Evolutionary conservation across 2,329 filamentous ascomycete species (phyloP).

Genomic region (Trichophyton verrucosum): DNA sequence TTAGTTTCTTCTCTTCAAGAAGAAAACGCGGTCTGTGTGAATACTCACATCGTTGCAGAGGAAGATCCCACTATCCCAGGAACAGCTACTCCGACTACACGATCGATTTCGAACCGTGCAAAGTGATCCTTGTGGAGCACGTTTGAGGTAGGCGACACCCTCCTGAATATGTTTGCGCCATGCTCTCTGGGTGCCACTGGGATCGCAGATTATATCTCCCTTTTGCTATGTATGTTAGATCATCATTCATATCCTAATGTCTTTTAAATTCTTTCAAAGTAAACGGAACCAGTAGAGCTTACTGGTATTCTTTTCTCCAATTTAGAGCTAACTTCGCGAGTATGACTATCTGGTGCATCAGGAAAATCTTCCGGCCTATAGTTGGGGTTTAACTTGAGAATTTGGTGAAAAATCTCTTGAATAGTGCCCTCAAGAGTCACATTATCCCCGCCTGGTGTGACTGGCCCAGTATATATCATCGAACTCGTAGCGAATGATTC

Average conservation of each 20-base stretch:
- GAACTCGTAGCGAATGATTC: too few species aligned
- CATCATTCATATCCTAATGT: not conserved
- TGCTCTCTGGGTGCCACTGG: not conserved
- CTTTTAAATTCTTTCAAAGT: not conserved
- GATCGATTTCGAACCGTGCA: not conserved
- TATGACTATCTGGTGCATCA: not conserved
- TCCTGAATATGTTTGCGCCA: not conserved
- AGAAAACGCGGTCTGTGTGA: not conserved
- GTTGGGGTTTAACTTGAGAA: not conserved
- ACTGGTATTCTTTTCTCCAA: not conserved
- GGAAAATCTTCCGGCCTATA: not conserved
- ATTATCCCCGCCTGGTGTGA: not conserved
- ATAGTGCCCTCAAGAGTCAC: not conserved
- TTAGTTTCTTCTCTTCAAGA: not conserved
- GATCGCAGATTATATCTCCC: not conserved
- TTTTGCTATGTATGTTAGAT: not conserved
- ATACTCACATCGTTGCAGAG: slow-evolving; percentile 4
- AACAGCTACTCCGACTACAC: not conserved
- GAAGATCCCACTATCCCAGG: not conserved
- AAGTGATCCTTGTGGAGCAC: not conserved
- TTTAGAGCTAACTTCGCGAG: not conserved
- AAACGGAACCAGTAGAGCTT: not conserved
- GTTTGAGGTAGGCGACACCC: not conserved
- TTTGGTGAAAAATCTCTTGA: not conserved
- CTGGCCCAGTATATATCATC: not conserved